A percentile compares a stretch with the other conserved stretches of the same genome.
Conservation (phyloP, 2,329 filamentous ascomycete genomes). For the Graphilbum ipis-grandicollis region DNA sequence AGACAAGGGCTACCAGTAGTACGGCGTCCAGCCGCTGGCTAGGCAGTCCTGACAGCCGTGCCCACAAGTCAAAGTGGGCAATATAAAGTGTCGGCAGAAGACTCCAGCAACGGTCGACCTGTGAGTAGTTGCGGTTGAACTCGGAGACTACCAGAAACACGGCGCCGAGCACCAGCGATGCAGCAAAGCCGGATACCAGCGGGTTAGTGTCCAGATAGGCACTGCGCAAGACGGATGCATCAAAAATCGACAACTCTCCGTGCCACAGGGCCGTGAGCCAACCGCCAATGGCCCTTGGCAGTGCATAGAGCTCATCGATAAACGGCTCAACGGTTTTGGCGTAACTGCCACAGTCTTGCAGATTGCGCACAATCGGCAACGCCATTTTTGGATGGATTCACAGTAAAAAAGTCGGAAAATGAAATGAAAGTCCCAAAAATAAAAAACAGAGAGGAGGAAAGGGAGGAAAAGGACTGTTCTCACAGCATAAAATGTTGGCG, state of each 20-base stretch:
- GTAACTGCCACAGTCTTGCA: conserved; percentile 64
- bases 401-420: no score
- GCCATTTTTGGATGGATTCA: conserved; percentile 45
- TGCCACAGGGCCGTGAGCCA: conserved; percentile 41
- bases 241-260: no score
- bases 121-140: conserved; percentile 87
- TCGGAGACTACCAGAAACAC: conserved; percentile 65
- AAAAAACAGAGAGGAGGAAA: no score
- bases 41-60: conserved; percentile 53
- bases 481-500: no score
- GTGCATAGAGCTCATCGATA: conserved; percentile 47
- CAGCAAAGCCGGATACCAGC: conserved; percentile 54
- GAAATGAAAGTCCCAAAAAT: no score
- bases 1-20: conserved; percentile 51
- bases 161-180: conserved; percentile 52
- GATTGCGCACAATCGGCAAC: conserved; percentile 50
- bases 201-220: conserved; percentile 81
- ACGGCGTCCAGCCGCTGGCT: conserved; percentile 57
- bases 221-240: conserved; percentile 29
- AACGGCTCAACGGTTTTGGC: conserved; percentile 59
- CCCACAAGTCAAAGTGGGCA: conserved; percentile 70
- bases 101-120: conserved; percentile 87
- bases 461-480: no score
- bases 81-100: conserved; percentile 77
- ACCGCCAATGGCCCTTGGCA: conserved; percentile 48